Base-by-base conservation (phyloP, 2,329 filamentous ascomycete genomes). In the Calonectria henricotiae region DNA sequence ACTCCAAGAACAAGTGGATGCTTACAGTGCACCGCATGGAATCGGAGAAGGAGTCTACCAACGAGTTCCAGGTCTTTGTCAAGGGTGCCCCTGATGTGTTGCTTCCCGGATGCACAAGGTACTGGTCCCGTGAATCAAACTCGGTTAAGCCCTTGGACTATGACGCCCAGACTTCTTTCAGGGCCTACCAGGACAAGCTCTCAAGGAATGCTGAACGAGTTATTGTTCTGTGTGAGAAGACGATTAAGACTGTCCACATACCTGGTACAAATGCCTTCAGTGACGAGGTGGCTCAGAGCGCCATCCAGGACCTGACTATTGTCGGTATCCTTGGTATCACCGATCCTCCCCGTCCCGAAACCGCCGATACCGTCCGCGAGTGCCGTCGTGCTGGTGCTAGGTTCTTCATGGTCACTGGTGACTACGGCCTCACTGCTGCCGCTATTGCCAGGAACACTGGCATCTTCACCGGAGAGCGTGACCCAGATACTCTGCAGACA, bases 391-490 rank as follows among this genome's bases (percentile, higher is more conserved):
- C 83, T 30, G 85, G 85, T 51, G 82, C 84, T 2, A 80, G 84
- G 15, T 85, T 85, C 72, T 83, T 85, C 73, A 86, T 86, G 83
- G 85, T 86, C n/a, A 86, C 85, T 2, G 84, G 84, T 17, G 83
- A 85, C 70, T 85, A 85, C 68, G 85, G 80, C 25, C 80, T 89
- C 62, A 92, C 90, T 5, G 90, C 90, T 0, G 89, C 89, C 58
- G 89, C 90, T 13, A 92, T 92, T 72, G 90, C 90, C 6, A 85
- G 87, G 73, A 89, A 91, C 77, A 91, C 89, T 75, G 90, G 90
- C 41, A 92, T 92, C 72, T 89, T 89, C 74, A 90, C 89, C 20
- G 68, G 79, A 6, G 80, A 85, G 2, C 85, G 85, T 20, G 90
- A 79, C 23, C 81, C 83, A 0, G 82, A 85, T 25, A 83, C 78